Evolutionary conservation across 2,329 filamentous ascomycete genomes (phyloP).

Genomic region (Colletotrichum coccodes): DNA sequence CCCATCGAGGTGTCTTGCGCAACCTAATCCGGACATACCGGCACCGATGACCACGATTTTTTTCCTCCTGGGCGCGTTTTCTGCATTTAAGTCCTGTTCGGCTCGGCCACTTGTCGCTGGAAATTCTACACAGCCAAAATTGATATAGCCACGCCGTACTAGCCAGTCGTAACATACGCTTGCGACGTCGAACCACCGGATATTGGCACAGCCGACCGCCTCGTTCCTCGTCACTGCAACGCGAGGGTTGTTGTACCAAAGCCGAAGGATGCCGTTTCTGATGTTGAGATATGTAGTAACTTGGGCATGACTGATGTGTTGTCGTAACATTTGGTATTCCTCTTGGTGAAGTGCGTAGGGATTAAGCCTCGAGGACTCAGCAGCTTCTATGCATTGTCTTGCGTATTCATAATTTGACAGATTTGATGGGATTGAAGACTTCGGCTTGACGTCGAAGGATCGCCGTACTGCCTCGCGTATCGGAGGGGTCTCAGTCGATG

Average conservation of each 20-base stretch:
- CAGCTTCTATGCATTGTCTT: conserved; percentile 89
- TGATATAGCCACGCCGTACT: conserved; percentile 90
- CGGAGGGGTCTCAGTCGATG: conserved; percentile 30
- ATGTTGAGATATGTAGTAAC: conserved; percentile 97
- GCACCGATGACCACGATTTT: conserved; percentile 90
- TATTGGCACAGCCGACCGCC: conserved; percentile 89
- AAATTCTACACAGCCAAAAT: conserved; percentile 91
- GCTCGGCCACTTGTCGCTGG: conserved; percentile 48
- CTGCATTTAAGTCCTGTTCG: conserved; percentile 52
- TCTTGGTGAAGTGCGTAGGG: conserved; percentile 88
- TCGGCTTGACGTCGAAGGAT: conserved; percentile 73
- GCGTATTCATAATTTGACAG: conserved; percentile 82
- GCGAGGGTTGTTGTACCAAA: conserved; percentile 90
- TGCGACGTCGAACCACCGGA: conserved; percentile 88
- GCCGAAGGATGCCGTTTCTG: conserved; percentile 88
- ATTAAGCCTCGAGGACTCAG: conserved; percentile 88
- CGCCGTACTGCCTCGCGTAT: conserved; percentile 43
- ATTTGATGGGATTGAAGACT: conserved; percentile 84
- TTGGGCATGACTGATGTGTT: conserved; percentile 86
- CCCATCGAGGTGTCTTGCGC: conserved; percentile 90
- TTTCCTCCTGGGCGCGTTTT: conserved; percentile 51
- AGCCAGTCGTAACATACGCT: conserved; percentile 94
- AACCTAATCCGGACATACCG: conserved; percentile 92
- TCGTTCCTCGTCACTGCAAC: conserved; percentile 84
- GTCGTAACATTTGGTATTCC: conserved; percentile 83